Base-by-base conservation (phyloP, 2,329 filamentous ascomycete species). In the Arthroderma sp. region DNA sequence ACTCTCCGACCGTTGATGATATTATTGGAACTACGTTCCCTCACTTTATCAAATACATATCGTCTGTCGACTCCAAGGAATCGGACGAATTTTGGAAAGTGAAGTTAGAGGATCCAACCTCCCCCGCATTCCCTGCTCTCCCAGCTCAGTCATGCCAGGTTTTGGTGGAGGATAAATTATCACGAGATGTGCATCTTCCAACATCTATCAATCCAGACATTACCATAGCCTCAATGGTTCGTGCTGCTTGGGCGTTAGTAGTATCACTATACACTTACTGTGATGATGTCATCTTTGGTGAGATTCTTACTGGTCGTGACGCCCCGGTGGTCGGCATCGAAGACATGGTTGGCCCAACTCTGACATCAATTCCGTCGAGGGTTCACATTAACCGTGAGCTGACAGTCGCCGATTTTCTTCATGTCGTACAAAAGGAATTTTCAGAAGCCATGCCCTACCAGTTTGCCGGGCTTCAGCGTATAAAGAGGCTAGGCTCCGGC, bases 381-480 rank as follows among this genome's bases (percentile, higher is more conserved):
- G 41, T 66, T 8, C 53, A 50, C 32, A 48, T 66, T 2, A 48
- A 63, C 43, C 53, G 58, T 8, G 33, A 53, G 42, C 56, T 63
- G 36, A 61, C 60, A 30, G 58, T 62, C 2, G 54, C 59, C 0
- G 67, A 73, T 36, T 79, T 71, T 49, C 60, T 80, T 4, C 66
- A 71, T 40, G 58, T 63, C 3, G 66, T 80, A 4, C 75, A 80
- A 37, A 61, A 71, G 27, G 67, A 71, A 45, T 71, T 69, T 0
- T 62, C 74, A 0, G 60, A 66, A 5, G 68, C 73, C 41, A 77
- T 79, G 3, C 71, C 74, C 0, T 72, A 78, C 53, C 74, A 82
- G 60, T 76, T 82, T 56, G 68, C 73, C 7, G 66, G 66, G 5
- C 40, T 69, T 9, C 64, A 66, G 40, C 60, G 66, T 40, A 68